Conservation (phyloP, 352 stramenopile species). For the Phytophthora lateralis region DNA sequence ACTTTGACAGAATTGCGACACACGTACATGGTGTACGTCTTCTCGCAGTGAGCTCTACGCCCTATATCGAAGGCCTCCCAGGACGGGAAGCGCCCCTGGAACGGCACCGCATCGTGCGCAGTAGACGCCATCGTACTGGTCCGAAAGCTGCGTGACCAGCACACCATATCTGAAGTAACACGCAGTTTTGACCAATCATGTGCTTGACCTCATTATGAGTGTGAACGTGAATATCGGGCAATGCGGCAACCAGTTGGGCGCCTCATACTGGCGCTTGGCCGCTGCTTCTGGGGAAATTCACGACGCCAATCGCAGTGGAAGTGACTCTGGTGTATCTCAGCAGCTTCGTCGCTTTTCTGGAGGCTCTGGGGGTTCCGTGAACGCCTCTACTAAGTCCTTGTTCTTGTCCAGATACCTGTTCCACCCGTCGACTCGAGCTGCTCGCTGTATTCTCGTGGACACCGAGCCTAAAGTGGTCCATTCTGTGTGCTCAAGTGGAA, state of each 20-base stretch:
- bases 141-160: not conserved
- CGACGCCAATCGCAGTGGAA: not conserved
- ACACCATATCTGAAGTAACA: not conserved
- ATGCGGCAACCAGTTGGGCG: slow-evolving; percentile 79
- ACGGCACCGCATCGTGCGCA: slow-evolving; percentile 67
- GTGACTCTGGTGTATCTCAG: not conserved
- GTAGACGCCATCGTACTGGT: slow-evolving; percentile 20
- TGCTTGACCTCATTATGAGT: slow-evolving; percentile 43
- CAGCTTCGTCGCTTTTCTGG: slow-evolving; percentile 8
- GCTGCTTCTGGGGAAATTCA: slow-evolving; percentile 6
- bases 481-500: slow-evolving; percentile 26
- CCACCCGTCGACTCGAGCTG: slow-evolving; percentile 43
- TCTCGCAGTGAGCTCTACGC: slow-evolving; percentile 69
- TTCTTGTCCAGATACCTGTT: slow-evolving; percentile 52
- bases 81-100: slow-evolving; percentile 73
- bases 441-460: slow-evolving; percentile 80
- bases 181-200: slow-evolving; percentile 12
- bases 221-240: slow-evolving; percentile 74
- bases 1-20: slow-evolving; percentile 82
- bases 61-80: slow-evolving; percentile 78
- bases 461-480: slow-evolving; percentile 79
- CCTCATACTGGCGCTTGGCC: slow-evolving; percentile 70
- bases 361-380: slow-evolving; percentile 1
- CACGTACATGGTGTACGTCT: slow-evolving; percentile 83
- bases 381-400: slow-evolving; percentile 5